These are phyloP conservation scores for Alternaria dauci DNA, from an alignment of 2,329 filamentous ascomycete genomes.

Conservation along the genomic window DNA sequence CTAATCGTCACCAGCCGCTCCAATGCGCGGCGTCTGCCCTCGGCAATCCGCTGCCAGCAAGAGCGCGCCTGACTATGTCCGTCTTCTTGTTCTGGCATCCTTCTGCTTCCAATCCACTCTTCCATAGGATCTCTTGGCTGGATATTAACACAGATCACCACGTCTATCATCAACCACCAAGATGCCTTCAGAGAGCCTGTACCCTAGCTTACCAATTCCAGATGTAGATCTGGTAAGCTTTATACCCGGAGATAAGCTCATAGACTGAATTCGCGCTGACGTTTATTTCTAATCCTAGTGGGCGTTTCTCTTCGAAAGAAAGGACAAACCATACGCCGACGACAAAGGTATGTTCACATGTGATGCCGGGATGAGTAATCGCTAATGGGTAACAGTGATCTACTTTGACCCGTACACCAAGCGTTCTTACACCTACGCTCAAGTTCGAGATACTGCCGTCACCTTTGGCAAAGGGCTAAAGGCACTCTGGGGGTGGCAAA, in stretches of 20 bases:
- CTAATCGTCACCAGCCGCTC: slow-evolving; percentile 23
- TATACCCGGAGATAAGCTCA: slow-evolving; percentile 1
- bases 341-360: slow-evolving; percentile 68
- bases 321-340: slow-evolving; percentile 71
- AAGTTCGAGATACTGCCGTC: slow-evolving; percentile 70
- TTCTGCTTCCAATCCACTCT: slow-evolving; percentile 13
- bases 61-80: slow-evolving; percentile 17
- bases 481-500: slow-evolving; percentile 77
- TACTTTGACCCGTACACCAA: slow-evolving; percentile 78
- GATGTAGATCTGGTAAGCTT: slow-evolving; percentile 67
- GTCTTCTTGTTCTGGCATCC: slow-evolving; percentile 14
- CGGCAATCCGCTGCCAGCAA: slow-evolving; percentile 19
- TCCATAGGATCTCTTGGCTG: slow-evolving; percentile 1
- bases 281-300: slow-evolving; percentile 54
- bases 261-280: slow-evolving; percentile 6
- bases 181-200: slow-evolving; percentile 77
- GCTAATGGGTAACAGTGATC: slow-evolving; percentile 65
- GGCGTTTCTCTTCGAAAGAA: slow-evolving; percentile 77
- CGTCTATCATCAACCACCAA: slow-evolving; percentile 15
- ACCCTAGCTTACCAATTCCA: slow-evolving; percentile 73
- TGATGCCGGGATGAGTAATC: not conserved
- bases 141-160: not conserved
- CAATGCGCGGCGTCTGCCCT: slow-evolving; percentile 17
- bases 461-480: slow-evolving; percentile 84
- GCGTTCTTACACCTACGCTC: slow-evolving; percentile 73